phyloP scores from a whole-genome alignment of 371 early-diverging fungal genomes.

The Phascolomyces articulosus region DNA sequence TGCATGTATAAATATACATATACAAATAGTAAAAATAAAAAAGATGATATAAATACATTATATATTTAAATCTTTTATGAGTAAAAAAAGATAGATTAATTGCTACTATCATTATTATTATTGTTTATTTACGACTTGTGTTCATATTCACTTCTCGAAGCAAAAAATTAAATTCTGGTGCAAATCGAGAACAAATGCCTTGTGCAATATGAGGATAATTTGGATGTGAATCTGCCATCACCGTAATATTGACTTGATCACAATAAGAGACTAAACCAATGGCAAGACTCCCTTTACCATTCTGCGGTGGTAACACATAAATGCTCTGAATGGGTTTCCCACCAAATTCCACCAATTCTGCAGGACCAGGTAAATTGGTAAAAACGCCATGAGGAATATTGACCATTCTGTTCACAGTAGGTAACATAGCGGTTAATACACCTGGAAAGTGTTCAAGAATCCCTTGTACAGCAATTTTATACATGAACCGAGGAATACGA shows the following conservation, averaged over 20 bases:
- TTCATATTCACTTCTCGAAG: slow-evolving; percentile 34
- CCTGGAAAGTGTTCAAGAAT: slow-evolving; percentile 22
- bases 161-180: slow-evolving; percentile 29
- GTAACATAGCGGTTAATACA: slow-evolving; percentile 5
- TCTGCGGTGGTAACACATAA: slow-evolving; percentile 34
- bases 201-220: slow-evolving; percentile 29
- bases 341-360: slow-evolving; percentile 32
- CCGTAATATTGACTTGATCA: slow-evolving; percentile 32
- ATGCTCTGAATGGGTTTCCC: slow-evolving; percentile 30
- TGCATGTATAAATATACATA: too few relatives aligned
- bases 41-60: too few relatives aligned
- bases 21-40: too few relatives aligned
- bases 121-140: slow-evolving; percentile 7
- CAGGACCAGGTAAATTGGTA: slow-evolving; percentile 42
- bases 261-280: slow-evolving; percentile 40
- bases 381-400: slow-evolving; percentile 38
- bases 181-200: slow-evolving; percentile 27
- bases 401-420: slow-evolving; percentile 5
- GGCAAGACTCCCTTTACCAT: slow-evolving; percentile 35
- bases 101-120: too few relatives aligned
- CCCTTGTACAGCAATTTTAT: slow-evolving; percentile 11
- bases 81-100: too few relatives aligned
- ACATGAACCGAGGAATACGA: slow-evolving; percentile 22
- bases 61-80: too few relatives aligned
- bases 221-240: slow-evolving; percentile 27